Conservation (phyloP, 2,329 filamentous ascomycete genomes). For the Venturia effusa region DNA sequence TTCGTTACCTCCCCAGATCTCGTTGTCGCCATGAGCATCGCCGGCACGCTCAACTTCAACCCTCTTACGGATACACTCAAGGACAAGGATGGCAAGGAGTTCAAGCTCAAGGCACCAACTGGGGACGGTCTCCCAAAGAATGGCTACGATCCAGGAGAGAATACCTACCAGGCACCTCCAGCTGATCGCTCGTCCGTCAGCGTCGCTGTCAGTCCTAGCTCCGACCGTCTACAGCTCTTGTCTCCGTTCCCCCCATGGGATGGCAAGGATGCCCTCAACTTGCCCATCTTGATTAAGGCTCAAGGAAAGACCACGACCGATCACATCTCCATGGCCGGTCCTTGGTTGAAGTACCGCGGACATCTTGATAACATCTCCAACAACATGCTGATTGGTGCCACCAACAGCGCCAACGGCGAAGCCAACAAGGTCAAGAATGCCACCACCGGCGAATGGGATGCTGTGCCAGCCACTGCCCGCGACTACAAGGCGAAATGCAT, state of each 20-base stretch:
- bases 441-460: constrained; percentile 71
- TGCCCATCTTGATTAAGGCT: constrained; percentile 93
- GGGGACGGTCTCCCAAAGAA: constrained; percentile 68
- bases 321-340: constrained; percentile 94
- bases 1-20: constrained; percentile 88
- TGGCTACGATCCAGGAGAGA: constrained; percentile 82
- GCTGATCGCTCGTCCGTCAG: constrained; percentile 59
- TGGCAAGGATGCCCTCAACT: constrained; percentile 73
- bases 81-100: constrained; percentile 94
- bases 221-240: constrained; percentile 89
- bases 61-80: constrained; percentile 84
- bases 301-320: constrained; percentile 95
- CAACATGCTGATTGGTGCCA: constrained; percentile 98
- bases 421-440: constrained; percentile 96
- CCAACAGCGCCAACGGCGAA: constrained; percentile 91
- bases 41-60: constrained; percentile 85
- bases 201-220: constrained; percentile 77
- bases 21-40: constrained; percentile 76
- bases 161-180: constrained; percentile 95
- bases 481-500: constrained; percentile 98
- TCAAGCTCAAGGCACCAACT: constrained; percentile 69
- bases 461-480: constrained; percentile 86
- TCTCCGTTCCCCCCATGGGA: constrained; percentile 80
- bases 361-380: constrained; percentile 99
- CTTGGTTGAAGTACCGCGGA: constrained; percentile 97